phyloP scores from a whole-genome alignment of 257 asterid species.

The Nicotiana knightiana region DNA sequence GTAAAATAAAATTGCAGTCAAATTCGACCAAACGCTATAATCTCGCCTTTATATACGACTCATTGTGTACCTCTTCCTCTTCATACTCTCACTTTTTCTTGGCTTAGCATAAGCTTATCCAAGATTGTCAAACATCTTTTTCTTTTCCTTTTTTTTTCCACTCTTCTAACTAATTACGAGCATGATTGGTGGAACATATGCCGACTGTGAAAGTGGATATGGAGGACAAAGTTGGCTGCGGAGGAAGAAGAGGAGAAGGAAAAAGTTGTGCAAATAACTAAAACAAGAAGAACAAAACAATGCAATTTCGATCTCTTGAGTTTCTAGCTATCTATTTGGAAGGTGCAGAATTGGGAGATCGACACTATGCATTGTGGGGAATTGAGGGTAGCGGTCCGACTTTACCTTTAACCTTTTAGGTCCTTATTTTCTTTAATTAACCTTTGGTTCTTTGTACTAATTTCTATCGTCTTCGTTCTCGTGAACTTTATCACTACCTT shows the following conservation, averaged over 20 bases:
- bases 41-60: conserved; percentile 48
- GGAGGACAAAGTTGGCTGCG: not conserved
- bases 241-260: conserved; percentile 19
- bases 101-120: not conserved
- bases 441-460: not conserved
- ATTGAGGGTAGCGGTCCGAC: conserved; percentile 62
- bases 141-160: not conserved
- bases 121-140: not conserved
- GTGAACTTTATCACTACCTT: not conserved
- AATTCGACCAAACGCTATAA: conserved; percentile 23
- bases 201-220: not conserved
- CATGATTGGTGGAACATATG: conserved; percentile 16
- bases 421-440: not conserved
- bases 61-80: conserved; percentile 22
- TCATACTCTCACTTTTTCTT: conserved; percentile 13
- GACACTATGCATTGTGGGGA: conserved; percentile 47
- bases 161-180: not conserved
- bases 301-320: conserved; percentile 45
- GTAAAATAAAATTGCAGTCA: not conserved
- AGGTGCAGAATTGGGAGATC: conserved; percentile 32
- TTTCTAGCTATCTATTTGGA: conserved; percentile 14
- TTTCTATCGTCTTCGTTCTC: not conserved
- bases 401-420: conserved; percentile 19
- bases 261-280: not conserved
- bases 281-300: conserved; percentile 16